A percentile compares a stretch with the other conserved stretches of the same genome.
These are phyloP conservation scores for Kappamyces sp. DNA, from an alignment of 192 early-diverging fungal genomes.

Conservation along the genomic window DNA sequence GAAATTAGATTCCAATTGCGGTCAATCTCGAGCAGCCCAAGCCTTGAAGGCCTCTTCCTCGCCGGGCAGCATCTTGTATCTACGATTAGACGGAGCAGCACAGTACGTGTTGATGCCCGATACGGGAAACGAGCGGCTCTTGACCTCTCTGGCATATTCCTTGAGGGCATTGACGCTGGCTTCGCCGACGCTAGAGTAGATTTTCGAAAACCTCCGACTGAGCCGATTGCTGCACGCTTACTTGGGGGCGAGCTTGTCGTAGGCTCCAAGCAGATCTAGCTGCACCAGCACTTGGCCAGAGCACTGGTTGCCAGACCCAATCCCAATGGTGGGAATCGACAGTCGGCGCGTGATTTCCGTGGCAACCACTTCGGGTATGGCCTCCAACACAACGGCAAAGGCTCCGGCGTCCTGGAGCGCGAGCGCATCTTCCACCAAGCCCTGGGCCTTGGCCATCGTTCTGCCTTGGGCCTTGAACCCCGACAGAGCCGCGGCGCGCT, in stretches of 20 bases:
- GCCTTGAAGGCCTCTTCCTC: conserved; percentile 46
- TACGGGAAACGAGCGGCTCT: conserved; percentile 68
- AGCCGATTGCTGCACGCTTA: conserved; percentile 25
- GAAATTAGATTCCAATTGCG: too few species aligned
- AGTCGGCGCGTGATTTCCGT: conserved; percentile 73
- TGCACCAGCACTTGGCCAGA: conserved; percentile 95
- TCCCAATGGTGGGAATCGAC: conserved; percentile 90
- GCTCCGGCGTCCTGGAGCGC: conserved; percentile 88
- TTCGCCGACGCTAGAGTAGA: conserved; percentile 71
- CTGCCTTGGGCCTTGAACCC: conserved; percentile 92
- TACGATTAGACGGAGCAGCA: too few species aligned
- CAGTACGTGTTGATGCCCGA: conserved; percentile 66
- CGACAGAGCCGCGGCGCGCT: conserved; percentile 77
- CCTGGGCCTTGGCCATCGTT: conserved; percentile 66
- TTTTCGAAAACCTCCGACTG: conserved; percentile 73
- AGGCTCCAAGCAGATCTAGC: conserved; percentile 87
- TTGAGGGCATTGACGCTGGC: conserved; percentile 66
- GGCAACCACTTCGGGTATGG: conserved; percentile 86
- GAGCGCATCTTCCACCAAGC: conserved; percentile 78
- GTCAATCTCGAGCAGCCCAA: conserved; percentile 15
- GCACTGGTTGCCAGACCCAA: conserved; percentile 81
- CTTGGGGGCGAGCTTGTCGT: conserved; percentile 86
- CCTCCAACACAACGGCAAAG: conserved; percentile 87
- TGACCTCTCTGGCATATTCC: conserved; percentile 74
- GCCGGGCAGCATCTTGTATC: conserved; percentile 48